A percentile compares a stretch with the other conserved stretches of the same genome.
phyloP scores from a whole-genome alignment of 257 asterid species.

The Nicotiana tabacum region DNA sequence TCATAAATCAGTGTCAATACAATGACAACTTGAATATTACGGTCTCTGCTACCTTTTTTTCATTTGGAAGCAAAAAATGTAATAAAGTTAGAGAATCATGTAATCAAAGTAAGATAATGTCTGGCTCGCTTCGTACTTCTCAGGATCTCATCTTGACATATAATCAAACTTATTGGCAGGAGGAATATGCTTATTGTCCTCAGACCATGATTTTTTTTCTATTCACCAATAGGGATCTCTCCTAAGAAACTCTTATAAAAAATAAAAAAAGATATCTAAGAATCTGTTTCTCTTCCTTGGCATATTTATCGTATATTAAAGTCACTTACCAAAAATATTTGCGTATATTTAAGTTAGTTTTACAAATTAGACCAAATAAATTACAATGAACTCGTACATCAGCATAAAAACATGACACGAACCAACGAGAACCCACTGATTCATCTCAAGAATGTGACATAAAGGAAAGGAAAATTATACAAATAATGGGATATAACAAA shows the following conservation, averaged over 20 bases:
- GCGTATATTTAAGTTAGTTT: not conserved
- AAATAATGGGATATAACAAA: not conserved
- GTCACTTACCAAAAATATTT: not conserved
- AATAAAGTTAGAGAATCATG: not conserved
- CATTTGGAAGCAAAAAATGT: not conserved
- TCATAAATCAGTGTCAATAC: not conserved
- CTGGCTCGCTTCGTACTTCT: not conserved
- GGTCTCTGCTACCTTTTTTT: not conserved
- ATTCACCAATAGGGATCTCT: not conserved
- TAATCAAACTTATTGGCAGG: not conserved
- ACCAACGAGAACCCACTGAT: not conserved
- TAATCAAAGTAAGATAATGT: not conserved
- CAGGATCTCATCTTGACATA: not conserved
- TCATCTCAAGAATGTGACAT: slow-evolving; percentile 12
- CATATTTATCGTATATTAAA: not conserved
- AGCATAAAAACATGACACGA: not conserved
- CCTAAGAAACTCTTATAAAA: not conserved
- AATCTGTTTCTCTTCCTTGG: not conserved
- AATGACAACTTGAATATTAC: not conserved
- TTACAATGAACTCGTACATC: not conserved
- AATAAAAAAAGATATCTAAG: not conserved
- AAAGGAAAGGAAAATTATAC: not conserved
- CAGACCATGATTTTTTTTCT: not conserved
- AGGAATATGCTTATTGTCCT: not conserved
- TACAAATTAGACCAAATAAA: not conserved